Evolutionary conservation across 768 basidiomycete genomes (phyloP), one percentile per base, ranked within the genome.

Genomic region (Mycena crocata): DNA sequence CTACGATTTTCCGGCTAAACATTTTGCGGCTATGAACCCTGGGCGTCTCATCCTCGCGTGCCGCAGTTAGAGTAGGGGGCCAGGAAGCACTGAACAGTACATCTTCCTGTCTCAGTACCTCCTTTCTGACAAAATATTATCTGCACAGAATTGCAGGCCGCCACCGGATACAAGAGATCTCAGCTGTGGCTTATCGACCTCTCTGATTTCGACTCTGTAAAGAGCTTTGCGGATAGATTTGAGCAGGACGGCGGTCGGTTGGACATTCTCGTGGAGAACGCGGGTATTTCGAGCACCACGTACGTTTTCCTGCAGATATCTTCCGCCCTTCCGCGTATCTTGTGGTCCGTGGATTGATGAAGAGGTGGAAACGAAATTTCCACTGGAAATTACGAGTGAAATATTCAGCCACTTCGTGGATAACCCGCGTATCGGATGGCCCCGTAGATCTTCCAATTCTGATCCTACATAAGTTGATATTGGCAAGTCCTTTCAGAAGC

Each of bases 181-280:
- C 14, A 79, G 76, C 75, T 70, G 71, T 37, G 77, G 77, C 42
- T 66, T 32, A 68, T 81, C 50, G 81, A 83, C 32, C 54, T 82
- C 50, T 64, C 70, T 26, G 73, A 68, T 44, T 82, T 82, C 39
- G 69, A 70, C 8, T 77, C 65, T 48, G 76, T 83, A 24, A 64
- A 71, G 30, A 65, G 73, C 24, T 81, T 83, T 52, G 80, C 57
- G 71, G 72, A 76, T 46, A 73, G 60, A 28, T 79, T 80, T n/a
- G 64, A 68, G 14, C 34, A 50, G 34, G 67, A 68, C 10, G 62
- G 67, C 37, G 67, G 67, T 12, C 50, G 62, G n/a, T 64, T 81
- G 40, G 73, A 81, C 51, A 55, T 75, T 2, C 63, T 83, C 30
- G 68, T 81, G 34, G 72, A 71, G 10, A 79, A 79, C 39, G 81